Evolutionary conservation across 2,329 filamentous ascomycete species (phyloP), one percentile per base, ranked within the genome.

Genomic region (Fusarium pseudocircinatum): DNA sequence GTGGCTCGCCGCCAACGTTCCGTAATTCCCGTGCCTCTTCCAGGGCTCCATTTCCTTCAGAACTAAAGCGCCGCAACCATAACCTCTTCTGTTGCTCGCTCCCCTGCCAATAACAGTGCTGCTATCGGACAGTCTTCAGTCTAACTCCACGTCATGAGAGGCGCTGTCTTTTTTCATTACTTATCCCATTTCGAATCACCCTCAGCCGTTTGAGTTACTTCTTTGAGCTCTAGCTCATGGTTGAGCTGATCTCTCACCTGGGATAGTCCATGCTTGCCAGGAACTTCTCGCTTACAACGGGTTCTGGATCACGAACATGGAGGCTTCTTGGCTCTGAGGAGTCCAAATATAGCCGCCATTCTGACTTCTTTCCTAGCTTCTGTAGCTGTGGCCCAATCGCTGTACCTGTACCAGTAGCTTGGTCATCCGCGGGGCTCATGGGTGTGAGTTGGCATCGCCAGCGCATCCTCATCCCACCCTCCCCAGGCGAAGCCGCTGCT

Each of bases 391-490:
- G 36, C 53, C 75, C 69, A 77, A 76, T 77, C 39, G 58, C 24
- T 47, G 37, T 53, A 60, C 49, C 24, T 47, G 26, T 63, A 60
- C 67, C 63, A 43, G 39, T 66, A 63, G 66, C 49, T 77, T 40
- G 60, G 67, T 43, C 68, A 70, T 62, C 42, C 61, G 62, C 56
- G 62, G 46, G 71, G 71, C 60, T 67, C 37, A 37, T 53, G 57
- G 60, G 54, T 65, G 60, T 77, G 76, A 71, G 76, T 73, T 78
- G 76, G 76, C 75, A 78, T 73, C 67, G 76, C 74, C 76, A 78
- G 64, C 76, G 76, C 76, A 78, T 78, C 74, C 63, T 60, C 70
- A 70, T 74, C 67, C 76, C 69, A 75, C 65, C 72, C 56, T 65
- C 58, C 57, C 43, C 54, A 32, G 43, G 42, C 50, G 58, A 74